Conservation (phyloP, 345 rosid species). For the Linum tenue region DNA sequence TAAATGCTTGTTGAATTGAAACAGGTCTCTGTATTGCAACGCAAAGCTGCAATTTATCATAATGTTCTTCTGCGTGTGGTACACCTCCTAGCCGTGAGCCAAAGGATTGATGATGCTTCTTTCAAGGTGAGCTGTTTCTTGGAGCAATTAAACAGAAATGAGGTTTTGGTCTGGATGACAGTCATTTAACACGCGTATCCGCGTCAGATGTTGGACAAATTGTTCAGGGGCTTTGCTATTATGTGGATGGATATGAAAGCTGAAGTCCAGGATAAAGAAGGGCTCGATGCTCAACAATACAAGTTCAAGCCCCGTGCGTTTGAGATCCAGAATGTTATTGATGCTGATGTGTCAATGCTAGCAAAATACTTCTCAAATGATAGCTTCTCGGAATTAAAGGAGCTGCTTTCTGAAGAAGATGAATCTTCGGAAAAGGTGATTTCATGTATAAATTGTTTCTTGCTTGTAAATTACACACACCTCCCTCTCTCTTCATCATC, state of each 20-base stretch:
- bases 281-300: conserved; percentile 45
- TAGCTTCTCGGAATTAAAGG: conserved; percentile 66
- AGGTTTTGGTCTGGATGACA: conserved; percentile 6
- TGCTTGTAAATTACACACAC: not conserved
- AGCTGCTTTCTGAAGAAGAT: conserved; percentile 58
- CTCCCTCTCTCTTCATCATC: not conserved
- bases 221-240: conserved; percentile 48
- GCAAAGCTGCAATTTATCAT: conserved; percentile 43
- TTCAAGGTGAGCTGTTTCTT: conserved; percentile 42
- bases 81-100: conserved; percentile 46
- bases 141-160: no score
- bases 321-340: conserved; percentile 61
- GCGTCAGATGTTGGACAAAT: conserved; percentile 52
- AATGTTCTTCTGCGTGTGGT: conserved; percentile 56
- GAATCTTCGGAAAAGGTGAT: conserved; percentile 45
- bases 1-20: conserved; percentile 14
- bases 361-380: conserved; percentile 45
- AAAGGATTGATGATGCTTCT: conserved; percentile 48
- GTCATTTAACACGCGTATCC: conserved; percentile 19
- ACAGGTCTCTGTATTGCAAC: conserved; percentile 48
- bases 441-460: not conserved
- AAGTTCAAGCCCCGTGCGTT: conserved; percentile 74
- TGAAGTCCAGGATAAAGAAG: conserved; percentile 52
- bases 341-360: conserved; percentile 56
- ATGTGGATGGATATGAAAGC: conserved; percentile 74